Conservation (phyloP, 2,329 filamentous ascomycete species). For the Madurella mycetomatis region DNA sequence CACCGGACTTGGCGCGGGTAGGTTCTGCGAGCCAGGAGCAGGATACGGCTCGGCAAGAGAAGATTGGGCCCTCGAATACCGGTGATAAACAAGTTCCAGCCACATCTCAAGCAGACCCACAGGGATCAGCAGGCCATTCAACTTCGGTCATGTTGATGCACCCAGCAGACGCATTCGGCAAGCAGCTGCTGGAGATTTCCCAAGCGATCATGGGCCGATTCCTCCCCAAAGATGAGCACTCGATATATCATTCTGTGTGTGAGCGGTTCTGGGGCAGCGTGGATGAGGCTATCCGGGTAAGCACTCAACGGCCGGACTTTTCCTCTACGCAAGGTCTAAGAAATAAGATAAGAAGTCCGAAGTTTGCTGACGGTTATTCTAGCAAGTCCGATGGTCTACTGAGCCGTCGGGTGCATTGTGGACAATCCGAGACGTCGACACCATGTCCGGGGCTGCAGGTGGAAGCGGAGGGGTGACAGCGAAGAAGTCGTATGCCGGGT, state of each 20-base stretch:
- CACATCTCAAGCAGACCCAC: no score
- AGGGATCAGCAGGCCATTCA: no score
- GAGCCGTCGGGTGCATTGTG: neutral
- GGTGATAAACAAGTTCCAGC: no score
- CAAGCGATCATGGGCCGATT: neutral
- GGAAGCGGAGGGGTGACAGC: no score
- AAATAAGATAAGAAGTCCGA: no score
- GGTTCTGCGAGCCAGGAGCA: no score
- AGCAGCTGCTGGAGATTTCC: neutral
- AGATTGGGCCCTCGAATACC: no score
- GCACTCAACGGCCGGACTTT: neutral
- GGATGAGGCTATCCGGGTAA: slow-evolving; percentile 1
- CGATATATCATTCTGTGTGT: neutral
- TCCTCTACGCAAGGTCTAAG: no score
- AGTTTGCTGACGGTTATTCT: neutral
- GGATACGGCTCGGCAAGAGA: no score
- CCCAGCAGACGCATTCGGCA: neutral
- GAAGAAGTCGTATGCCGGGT: neutral
- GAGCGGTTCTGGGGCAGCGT: slow-evolving; percentile 1
- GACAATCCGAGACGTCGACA: neutral
- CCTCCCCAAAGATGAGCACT: neutral
- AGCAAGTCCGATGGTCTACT: neutral
- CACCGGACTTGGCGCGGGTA: no score
- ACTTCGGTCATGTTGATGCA: no score
- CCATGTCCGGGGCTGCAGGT: neutral